phyloP scores from a whole-genome alignment of 1,284 basidiomycete genomes.

The Ustilago xerochloae region DNA sequence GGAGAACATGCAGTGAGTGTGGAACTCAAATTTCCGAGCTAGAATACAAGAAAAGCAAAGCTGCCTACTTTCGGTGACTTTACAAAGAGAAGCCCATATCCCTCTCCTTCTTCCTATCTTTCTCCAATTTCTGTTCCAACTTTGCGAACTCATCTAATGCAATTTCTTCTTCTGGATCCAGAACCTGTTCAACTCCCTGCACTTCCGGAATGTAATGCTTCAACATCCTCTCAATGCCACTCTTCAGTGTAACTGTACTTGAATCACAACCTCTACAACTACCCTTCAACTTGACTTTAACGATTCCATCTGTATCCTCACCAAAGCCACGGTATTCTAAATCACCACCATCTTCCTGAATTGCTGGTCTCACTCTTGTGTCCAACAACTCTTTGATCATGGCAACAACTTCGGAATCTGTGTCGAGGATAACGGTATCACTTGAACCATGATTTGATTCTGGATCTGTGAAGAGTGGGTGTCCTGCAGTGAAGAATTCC shows the following conservation, averaged over 20 bases:
- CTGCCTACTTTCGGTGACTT: neutral
- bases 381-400: constrained; percentile 99
- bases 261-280: constrained; percentile 94
- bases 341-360: constrained; percentile 94
- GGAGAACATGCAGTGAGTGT: too few relatives aligned
- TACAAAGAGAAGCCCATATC: constrained; percentile 58
- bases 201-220: constrained; percentile 99
- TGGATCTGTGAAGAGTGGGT: constrained; percentile 79
- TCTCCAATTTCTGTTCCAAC: constrained; percentile 80
- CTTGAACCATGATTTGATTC: constrained; percentile 78
- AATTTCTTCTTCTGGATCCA: constrained; percentile 89
- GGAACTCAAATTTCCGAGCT: too few relatives aligned
- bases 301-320: constrained; percentile 72
- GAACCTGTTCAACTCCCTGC: constrained; percentile 92
- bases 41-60: neutral
- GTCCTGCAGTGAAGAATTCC: constrained; percentile 94
- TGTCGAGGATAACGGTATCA: constrained; percentile 94
- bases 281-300: constrained; percentile 88
- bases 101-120: constrained; percentile 54
- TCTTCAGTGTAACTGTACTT: constrained; percentile 90
- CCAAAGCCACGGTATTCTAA: constrained; percentile 83
- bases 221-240: constrained; percentile 85
- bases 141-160: constrained; percentile 91
- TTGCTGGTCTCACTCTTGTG: constrained; percentile 92
- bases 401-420: constrained; percentile 95